Percentiles rank a stretch among this genome's conserved stretches.
These are phyloP conservation scores for Apiotrichum mycotoxinovorans DNA, from an alignment of 1,284 basidiomycete genomes.

Conservation along the genomic window DNA sequence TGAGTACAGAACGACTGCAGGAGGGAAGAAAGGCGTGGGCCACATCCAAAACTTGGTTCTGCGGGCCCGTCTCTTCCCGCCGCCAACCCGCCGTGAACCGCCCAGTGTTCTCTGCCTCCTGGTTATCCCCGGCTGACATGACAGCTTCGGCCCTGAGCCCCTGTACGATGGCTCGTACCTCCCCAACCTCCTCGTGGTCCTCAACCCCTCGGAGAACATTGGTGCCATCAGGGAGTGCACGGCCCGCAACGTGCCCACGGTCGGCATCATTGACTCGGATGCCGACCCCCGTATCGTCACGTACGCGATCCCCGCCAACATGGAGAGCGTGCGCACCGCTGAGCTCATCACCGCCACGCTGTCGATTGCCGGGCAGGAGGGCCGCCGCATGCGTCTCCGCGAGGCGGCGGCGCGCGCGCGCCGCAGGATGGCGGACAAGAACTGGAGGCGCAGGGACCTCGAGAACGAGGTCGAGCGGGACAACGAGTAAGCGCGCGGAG, in stretches of 20 bases:
- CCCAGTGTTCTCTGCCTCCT: slow-evolving; percentile 6
- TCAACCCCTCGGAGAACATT: slow-evolving; percentile 80
- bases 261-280: slow-evolving; percentile 90
- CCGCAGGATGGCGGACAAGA: slow-evolving; percentile 1
- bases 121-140: no score
- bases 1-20: slow-evolving; percentile 25
- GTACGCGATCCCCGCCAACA: slow-evolving; percentile 95
- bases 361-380: slow-evolving; percentile 85
- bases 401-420: slow-evolving; percentile 2
- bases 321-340: slow-evolving; percentile 73
- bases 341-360: slow-evolving; percentile 88
- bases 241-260: slow-evolving; percentile 75
- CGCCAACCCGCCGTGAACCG: background rate
- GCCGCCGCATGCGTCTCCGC: slow-evolving; percentile 43
- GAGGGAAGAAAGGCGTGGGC: no score
- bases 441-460: slow-evolving; percentile 3
- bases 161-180: slow-evolving; percentile 61
- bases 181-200: slow-evolving; percentile 83
- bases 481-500: no score
- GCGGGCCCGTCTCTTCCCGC: no score
- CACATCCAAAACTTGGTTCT: no score
- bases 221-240: slow-evolving; percentile 83
- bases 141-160: slow-evolving; percentile 61
- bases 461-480: background rate
- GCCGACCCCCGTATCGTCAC: slow-evolving; percentile 94